Base-by-base conservation (phyloP, 805 yeast genomes). In the Hanseniaspora clermontiae region DNA sequence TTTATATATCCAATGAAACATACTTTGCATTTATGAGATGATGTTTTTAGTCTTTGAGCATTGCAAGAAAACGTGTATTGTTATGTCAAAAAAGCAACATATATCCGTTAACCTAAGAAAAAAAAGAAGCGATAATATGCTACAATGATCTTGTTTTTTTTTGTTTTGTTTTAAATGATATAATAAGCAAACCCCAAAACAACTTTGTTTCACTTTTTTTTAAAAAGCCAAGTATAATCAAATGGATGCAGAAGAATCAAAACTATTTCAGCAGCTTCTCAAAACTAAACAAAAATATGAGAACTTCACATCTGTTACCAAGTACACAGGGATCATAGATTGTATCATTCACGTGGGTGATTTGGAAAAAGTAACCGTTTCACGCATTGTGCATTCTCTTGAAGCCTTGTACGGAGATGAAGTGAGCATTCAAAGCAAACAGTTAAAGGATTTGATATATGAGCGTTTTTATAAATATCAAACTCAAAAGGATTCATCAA, bases 321-420 rank as follows among this genome's bases (percentile, higher is more conserved):
- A 52, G 29, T 38, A 52, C 34, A 52, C 48, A 1, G 50, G 50
- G 6, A 7, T 45, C 6, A 38, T 52, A 10, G 56, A 52, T 38
- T 43, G 50, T 38, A 37, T 52, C 14, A 45, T 52, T 11, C 48
- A 52, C 37, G 56, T 52, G 4, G 50, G 56, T 29, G 45, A 45
- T 20, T 45, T 52, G 9, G 56, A 52, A 24, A 15, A 43, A 38
- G 27, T 52, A 3, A 52, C 50, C 1, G 50, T 52, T n/a, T 45
- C 50, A 14, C 39, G 40, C 15, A 52, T 52, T 9, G n/a, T 45
- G 7, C 34, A 45, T 17, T 19, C 56, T 8, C 14, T 52, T 15
- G 37, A 27, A 15, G 38, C 37, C 19, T 15, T 52, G 11, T 45
- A 52, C 20, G 56, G 50, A 10, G 56, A 52, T 0, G 29, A 24